A percentile compares a stretch with the other conserved stretches of the same genome.
Evolutionary conservation across 1,139 yeast species (phyloP).

Genomic region (Hemisphaericaspora xylanilytica): DNA sequence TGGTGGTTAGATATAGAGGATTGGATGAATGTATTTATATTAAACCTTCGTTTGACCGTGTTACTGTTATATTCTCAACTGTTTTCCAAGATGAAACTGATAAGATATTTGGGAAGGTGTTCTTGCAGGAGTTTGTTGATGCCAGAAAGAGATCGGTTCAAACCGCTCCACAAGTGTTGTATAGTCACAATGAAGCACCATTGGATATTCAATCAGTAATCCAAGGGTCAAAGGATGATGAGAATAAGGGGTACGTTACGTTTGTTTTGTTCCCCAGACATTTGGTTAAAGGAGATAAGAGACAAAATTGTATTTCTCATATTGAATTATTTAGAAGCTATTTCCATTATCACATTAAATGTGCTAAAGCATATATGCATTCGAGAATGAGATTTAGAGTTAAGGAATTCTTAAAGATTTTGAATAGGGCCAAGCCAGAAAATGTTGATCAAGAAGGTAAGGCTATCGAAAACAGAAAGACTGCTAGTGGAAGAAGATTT

Average conservation of each 20-base stretch:
- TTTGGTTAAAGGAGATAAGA: slow-evolving; percentile 63
- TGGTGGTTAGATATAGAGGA: slow-evolving; percentile 84
- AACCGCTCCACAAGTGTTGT: slow-evolving; percentile 96
- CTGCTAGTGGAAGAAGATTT: slow-evolving; percentile 82
- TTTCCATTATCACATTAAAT: slow-evolving; percentile 97
- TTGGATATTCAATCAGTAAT: slow-evolving; percentile 63
- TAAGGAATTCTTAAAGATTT: slow-evolving; percentile 86
- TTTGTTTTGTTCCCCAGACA: slow-evolving; percentile 77
- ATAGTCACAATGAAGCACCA: slow-evolving; percentile 89
- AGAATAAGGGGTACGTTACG: slow-evolving; percentile 70
- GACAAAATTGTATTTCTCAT: slow-evolving; percentile 83
- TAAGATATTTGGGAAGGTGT: slow-evolving; percentile 90
- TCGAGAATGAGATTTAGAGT: slow-evolving; percentile 97
- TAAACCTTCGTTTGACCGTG: slow-evolving; percentile 92
- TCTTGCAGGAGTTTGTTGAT: slow-evolving; percentile 92
- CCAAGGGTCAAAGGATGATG: slow-evolving; percentile 34
- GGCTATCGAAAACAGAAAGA: slow-evolving; percentile 63
- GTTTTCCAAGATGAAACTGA: slow-evolving; percentile 96
- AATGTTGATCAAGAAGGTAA: slow-evolving; percentile 69
- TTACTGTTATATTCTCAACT: slow-evolving; percentile 93
- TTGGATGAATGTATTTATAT: slow-evolving; percentile 82
- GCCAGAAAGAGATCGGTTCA: slow-evolving; percentile 96
- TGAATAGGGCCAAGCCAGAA: slow-evolving; percentile 96
- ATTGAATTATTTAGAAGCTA: slow-evolving; percentile 91
- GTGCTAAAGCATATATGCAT: slow-evolving; percentile 97